Evolutionary conservation across 2,329 filamentous ascomycete species (phyloP), one percentile per base, ranked within the genome.

Genomic region (Ascochyta fabae): DNA sequence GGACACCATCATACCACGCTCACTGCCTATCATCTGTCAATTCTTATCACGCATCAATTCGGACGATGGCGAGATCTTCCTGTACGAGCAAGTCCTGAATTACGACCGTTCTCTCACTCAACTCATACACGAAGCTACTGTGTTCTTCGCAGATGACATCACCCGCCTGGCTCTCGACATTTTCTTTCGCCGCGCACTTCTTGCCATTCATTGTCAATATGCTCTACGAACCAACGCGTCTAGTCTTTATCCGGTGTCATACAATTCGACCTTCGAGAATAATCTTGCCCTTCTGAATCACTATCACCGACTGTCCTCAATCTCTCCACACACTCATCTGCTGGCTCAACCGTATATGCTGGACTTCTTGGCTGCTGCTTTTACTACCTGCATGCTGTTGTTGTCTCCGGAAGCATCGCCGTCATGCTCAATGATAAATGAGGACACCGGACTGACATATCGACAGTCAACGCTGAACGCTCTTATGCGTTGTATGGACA

Each of bases 201-300:
- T 71, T 8, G 59, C 61, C 3, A 56, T 74, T 10, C 70, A 74
- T 50, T 62, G 66, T 4, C 52, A 56, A 13, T 65, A 68, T 48
- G 67, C 69, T 3, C 48, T 68, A 10, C 51, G 59, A 13, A 53
- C 58, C 0, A 53, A 66, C 5, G 69, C 67, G 4, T 53, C 58
- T 12, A 40, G 48, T 16, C n/a, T 62, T 4, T 72, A 66, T 43
- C 57, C 67, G 15, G 58, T 61, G 6, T 72, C 70, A 1, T 73
- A 74, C 49, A 73, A 70, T 64, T 68, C 70, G 19, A 70, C 67
- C 19, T 57, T 74, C 7, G 70, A 72, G 48, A 69, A 62, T 34
- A 65, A 66, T 16, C 59, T 74, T 0, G 70, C 70, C 29, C 52
- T 73, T 10, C 64, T 73, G 19, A 62, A 67, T 3, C 65, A 69